A percentile compares a stretch with the other conserved stretches of the same genome.
These are phyloP conservation scores for Tolypocladium nubicola DNA, from an alignment of 2,329 filamentous ascomycete genomes.

Conservation along the genomic window DNA sequence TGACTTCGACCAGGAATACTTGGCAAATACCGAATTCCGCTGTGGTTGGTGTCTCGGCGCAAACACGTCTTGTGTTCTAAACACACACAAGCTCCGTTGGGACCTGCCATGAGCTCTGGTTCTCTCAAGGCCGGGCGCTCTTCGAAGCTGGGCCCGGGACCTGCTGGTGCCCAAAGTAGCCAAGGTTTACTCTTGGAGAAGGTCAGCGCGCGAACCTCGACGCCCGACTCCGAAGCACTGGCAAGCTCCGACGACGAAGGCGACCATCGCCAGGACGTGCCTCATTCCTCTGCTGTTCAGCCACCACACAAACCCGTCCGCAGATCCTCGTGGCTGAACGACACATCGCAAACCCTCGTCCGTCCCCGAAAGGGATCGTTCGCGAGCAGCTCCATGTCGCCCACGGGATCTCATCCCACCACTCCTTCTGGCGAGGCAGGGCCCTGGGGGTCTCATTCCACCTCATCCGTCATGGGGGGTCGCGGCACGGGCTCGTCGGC, in stretches of 20 bases:
- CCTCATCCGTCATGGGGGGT: conserved; percentile 33
- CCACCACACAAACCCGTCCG: conserved; percentile 53
- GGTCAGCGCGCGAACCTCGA: conserved; percentile 68
- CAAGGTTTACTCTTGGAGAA: conserved; percentile 64
- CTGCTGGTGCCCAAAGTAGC: conserved; percentile 41
- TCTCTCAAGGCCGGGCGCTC: conserved; percentile 37
- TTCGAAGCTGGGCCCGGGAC: conserved; percentile 39
- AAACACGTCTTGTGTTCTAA: background rate
- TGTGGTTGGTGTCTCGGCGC: background rate
- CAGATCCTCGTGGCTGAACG: conserved; percentile 78
- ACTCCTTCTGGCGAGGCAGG: conserved; percentile 61
- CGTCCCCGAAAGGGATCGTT: conserved; percentile 68
- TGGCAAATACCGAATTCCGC: background rate
- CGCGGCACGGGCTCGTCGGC: conserved; percentile 36
- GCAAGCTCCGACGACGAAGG: conserved; percentile 91
- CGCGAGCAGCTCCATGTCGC: conserved; percentile 65
- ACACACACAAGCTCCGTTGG: background rate
- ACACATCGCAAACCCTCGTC: conserved; percentile 54
- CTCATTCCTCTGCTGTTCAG: conserved; percentile 28
- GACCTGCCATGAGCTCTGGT: conserved; percentile 38
- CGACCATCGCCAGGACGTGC: conserved; percentile 50
- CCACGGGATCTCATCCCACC: conserved; percentile 68
- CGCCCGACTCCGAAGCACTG: conserved; percentile 86
- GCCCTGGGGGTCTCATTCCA: conserved; percentile 44
- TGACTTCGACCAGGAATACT: background rate